A percentile compares a stretch with the other conserved stretches of the same genome.
Conservation (phyloP, 2,329 filamentous ascomycete genomes). For the Fusarium sp. region DNA sequence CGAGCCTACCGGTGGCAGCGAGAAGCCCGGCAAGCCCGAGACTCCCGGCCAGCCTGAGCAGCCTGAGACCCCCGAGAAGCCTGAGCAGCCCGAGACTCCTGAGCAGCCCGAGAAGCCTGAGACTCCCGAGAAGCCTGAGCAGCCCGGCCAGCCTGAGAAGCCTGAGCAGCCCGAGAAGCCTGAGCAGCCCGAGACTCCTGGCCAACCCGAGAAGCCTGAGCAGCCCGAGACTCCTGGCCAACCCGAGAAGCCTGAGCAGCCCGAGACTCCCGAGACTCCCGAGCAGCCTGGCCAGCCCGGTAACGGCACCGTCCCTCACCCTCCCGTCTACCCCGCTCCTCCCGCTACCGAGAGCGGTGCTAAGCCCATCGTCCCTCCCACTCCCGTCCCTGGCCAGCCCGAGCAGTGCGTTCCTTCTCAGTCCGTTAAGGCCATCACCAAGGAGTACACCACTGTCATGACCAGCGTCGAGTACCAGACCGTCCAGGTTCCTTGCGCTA, state of each 20-base stretch:
- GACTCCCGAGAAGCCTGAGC: constrained; percentile 6
- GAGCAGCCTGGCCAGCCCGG: constrained; percentile 16
- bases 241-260: background rate
- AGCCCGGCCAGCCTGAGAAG: constrained; percentile 15
- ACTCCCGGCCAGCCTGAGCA: constrained; percentile 27
- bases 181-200: background rate
- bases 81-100: background rate
- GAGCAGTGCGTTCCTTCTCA: constrained; percentile 40
- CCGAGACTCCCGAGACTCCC: background rate
- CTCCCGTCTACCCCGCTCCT: constrained; percentile 37
- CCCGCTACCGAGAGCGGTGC: constrained; percentile 19
- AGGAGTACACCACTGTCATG: constrained; percentile 66
- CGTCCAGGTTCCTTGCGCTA: constrained; percentile 43
- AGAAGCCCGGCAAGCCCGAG: constrained; percentile 33
- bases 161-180: constrained; percentile 16
- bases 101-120: background rate
- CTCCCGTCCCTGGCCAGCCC: constrained; percentile 20
- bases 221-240: too few relatives aligned
- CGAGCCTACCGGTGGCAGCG: constrained; percentile 42
- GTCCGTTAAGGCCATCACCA: constrained; percentile 65
- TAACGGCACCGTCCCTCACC: constrained; percentile 40
- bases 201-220: background rate
- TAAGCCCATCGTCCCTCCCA: constrained; percentile 34
- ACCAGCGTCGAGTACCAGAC: constrained; percentile 65
- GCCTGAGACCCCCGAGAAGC: background rate